Conservation (phyloP, 345 rosid genomes). For the Euphorbia peplus region DNA sequence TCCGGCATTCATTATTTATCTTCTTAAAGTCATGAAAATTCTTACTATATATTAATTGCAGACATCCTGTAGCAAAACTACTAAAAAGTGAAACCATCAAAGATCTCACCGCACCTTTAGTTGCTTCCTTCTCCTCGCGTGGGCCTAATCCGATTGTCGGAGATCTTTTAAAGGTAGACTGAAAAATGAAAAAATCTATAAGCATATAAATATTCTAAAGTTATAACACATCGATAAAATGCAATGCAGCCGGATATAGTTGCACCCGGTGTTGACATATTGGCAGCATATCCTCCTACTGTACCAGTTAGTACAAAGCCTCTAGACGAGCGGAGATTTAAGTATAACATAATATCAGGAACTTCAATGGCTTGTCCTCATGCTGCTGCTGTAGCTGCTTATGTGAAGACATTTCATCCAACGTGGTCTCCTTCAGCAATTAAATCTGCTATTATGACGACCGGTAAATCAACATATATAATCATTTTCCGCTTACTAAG, state of each 20-base stretch:
- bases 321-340: slow-evolving; percentile 24
- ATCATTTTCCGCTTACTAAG: no score
- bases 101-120: slow-evolving; percentile 33
- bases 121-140: slow-evolving; percentile 38
- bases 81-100: slow-evolving; percentile 27
- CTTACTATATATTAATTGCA: background rate
- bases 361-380: slow-evolving; percentile 70
- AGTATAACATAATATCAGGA: slow-evolving; percentile 40
- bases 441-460: slow-evolving; percentile 46
- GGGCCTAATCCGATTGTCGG: slow-evolving; percentile 32
- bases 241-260: slow-evolving; percentile 44
- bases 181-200: rapidly evolving
- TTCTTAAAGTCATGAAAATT: background rate
- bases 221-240: background rate
- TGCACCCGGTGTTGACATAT: slow-evolving; percentile 46
- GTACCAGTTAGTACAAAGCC: slow-evolving; percentile 7
- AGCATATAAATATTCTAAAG: no score
- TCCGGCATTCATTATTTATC: background rate
- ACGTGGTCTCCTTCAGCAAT: slow-evolving; percentile 59
- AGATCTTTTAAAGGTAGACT: slow-evolving; percentile 32
- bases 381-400: slow-evolving; percentile 43
- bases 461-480: slow-evolving; percentile 28
- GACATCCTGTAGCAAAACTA: slow-evolving; percentile 30
- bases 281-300: slow-evolving; percentile 40
- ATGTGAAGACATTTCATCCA: slow-evolving; percentile 43